Base-by-base conservation (phyloP, 2,329 filamentous ascomycete species). In the Diaporthe australafricana region DNA sequence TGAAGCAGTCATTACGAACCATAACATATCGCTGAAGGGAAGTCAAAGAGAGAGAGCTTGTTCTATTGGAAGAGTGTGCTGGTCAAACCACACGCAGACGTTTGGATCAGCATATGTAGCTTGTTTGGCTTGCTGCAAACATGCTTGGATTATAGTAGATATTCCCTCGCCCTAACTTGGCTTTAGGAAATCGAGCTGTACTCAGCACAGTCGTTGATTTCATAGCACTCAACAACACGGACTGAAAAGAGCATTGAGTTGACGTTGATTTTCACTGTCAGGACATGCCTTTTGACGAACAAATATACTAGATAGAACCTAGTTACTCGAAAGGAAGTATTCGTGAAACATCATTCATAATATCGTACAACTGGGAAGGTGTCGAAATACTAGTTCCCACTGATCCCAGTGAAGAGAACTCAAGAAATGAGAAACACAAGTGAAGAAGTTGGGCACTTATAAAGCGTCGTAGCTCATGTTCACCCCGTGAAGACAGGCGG, bases 401-500 rank as follows among this genome's bases (percentile, higher is more conserved):
- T 12, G 9, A 1, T 50, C 5, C 1, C 25, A 20, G 45, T 12
- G 22, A 25, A 14, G n/a, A 25, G 17, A 20, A 4, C 8, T 35
- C 3, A 4, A 38, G 3, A 30, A 9, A 50, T 8, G 38, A 22
- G 30, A 32, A 65, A 6, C 22, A 20, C 2, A 5, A 1, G 27
- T 27, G 11, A 27, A 8, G 47, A 20, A 50, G 8, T n/a, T 11
- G 8, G 14, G 30, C 17, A 50, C 45, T 22, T 3, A 5, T 27
- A 1, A 38, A 25, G 0, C 4, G 17, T 47, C 8, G 2, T 17
- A 2, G 3, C n/a, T 38, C n/a, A 12, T 30, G 11, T 14, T 70
- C 40, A 70, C 4, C 66, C 70, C 1, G 72, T 70, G 16, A 78
- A 76, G 25, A 74, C 71, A n/a, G 75, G 32, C 27, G 78, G 78